These are phyloP conservation scores for Zopfochytrium polystomum DNA, from an alignment of 371 early-diverging fungal genomes.

Conservation along the genomic window DNA sequence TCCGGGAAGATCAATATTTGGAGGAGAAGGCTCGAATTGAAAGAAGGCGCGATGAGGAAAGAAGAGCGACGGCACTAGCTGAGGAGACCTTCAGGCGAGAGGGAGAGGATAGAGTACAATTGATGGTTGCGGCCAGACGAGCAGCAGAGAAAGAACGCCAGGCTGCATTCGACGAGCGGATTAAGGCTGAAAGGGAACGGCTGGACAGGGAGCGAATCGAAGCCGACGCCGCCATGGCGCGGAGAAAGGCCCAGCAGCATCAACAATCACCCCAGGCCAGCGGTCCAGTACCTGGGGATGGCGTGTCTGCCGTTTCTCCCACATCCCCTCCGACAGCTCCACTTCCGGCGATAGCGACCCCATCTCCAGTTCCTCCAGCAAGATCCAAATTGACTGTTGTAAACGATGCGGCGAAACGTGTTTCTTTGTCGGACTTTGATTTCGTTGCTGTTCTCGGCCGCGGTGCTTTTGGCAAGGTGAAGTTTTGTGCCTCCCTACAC, in stretches of 20 bases:
- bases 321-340: not conserved
- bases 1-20: not conserved
- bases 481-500: conserved; percentile 8
- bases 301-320: no score
- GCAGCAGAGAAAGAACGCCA: conserved; percentile 12
- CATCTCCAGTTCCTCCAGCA: conserved; percentile 25
- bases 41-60: not conserved
- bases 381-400: not conserved
- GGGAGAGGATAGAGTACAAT: not conserved
- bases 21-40: not conserved
- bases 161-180: not conserved
- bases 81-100: conserved; percentile 1
- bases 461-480: conserved; percentile 96
- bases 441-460: conserved; percentile 92
- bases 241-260: conserved; percentile 54
- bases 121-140: conserved; percentile 35
- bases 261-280: conserved; percentile 65
- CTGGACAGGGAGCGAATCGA: conserved; percentile 30
- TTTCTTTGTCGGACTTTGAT: conserved; percentile 69
- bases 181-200: conserved; percentile 21
- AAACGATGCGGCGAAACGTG: not conserved
- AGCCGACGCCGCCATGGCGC: conserved; percentile 36
- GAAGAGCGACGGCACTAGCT: not conserved
- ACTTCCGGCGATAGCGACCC: not conserved
- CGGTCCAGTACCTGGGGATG: no score